Base-by-base conservation (phyloP, 108 stramenopile genomes). In the Craspedostauros australis region DNA sequence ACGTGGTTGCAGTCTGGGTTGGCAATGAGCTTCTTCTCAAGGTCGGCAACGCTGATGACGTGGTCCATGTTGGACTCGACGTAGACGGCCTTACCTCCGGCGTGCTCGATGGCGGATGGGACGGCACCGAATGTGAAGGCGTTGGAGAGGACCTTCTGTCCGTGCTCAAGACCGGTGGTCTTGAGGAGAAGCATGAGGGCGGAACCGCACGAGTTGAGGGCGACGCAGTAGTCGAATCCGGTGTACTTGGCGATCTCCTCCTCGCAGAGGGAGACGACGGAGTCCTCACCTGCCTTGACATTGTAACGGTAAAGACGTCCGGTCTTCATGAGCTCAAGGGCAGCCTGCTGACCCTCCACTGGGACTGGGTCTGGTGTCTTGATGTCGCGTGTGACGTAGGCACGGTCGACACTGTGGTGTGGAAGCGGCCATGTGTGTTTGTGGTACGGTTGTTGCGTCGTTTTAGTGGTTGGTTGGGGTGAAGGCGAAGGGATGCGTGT, bases 111-210 rank as follows among this genome's bases (percentile, higher is more conserved):
- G 26, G 87, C 87, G 50, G 54, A 58, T 22, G 87, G 87, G 6
- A 88, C 87, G 25, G 86, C 86, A 27, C 86, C 86, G 38, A 93
- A 93, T 2, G 92, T 93, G 57, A 93, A 93, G n/a, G 86, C 92
- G 54, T 90, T 90, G 49, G 61, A 73, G 46, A 93, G 63, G n/a
- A 93, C 92, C 64, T 90, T 81, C 66, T 81, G 84, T 6, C 92
- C 92, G 5, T 64, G 70, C 48, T 79, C 33, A 27, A 89, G 60
- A 6, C 88, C 92, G 27, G 78, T 82, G 39, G 79, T 80, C 62
- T 82, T 84, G 39, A 93, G 60, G 40, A 83, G 65, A 51, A 93
- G 72, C 77, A 93, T 84, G 39, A 93, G 69, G 8, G 92, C 92
- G 24, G 82, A 84, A 18, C 87, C 88, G 47, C 92, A 93, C 7